phyloP scores from a whole-genome alignment of 2,329 filamentous ascomycete genomes.

The Mollisia scopiformis region DNA sequence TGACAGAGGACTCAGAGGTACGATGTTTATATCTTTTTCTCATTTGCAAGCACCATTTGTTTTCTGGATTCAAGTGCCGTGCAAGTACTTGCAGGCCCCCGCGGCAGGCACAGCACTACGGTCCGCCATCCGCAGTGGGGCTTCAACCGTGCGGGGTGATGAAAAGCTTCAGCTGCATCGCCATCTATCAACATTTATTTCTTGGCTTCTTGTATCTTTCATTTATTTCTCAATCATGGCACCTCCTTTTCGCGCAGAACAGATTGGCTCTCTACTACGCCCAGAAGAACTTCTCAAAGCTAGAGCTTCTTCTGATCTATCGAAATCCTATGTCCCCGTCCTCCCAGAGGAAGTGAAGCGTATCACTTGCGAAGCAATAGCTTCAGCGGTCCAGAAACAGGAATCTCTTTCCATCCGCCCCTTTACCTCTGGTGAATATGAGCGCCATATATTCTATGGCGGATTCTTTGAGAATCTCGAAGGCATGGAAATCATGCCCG shows the following conservation, averaged over 20 bases:
- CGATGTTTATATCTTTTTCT: too few species aligned
- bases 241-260: conserved; percentile 7
- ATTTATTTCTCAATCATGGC: neutral
- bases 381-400: neutral
- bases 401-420: neutral
- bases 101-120: too few species aligned
- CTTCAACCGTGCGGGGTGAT: neutral
- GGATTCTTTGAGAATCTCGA: conserved; percentile 7
- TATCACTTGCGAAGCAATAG: neutral
- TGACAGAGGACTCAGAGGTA: neutral
- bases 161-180: neutral
- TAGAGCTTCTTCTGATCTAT: neutral
- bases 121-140: neutral
- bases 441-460: conserved; percentile 10
- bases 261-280: conserved; percentile 8
- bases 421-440: conserved; percentile 3
- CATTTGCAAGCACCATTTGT: neutral
- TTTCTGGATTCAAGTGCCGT: neutral
- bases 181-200: neutral
- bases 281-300: conserved; percentile 2
- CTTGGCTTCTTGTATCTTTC: neutral
- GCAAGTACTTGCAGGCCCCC: neutral
- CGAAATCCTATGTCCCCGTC: neutral
- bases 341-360: conserved; percentile 3
- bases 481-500: neutral